Percentiles rank a stretch among this genome's conserved stretches.
phyloP scores from a whole-genome alignment of 2,329 filamentous ascomycete genomes.

The Aureobasidium uvarum region DNA sequence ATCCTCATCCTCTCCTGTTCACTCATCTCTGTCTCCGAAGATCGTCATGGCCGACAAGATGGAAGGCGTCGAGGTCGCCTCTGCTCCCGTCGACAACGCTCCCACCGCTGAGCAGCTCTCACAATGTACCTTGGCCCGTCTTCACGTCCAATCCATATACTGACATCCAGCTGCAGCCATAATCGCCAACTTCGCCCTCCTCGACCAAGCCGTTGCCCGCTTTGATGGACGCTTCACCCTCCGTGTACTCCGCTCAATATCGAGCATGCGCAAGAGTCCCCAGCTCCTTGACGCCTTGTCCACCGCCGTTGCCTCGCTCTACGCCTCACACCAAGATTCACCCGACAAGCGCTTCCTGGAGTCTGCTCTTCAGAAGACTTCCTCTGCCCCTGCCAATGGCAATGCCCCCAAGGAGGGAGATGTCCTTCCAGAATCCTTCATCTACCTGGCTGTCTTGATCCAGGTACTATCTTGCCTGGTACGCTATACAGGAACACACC shows the following conservation, averaged over 20 bases:
- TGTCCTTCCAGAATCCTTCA: constrained; percentile 40
- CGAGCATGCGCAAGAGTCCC: constrained; percentile 82
- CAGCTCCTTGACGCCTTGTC: constrained; percentile 38
- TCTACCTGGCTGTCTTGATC: constrained; percentile 40
- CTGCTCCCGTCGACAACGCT: constrained; percentile 25
- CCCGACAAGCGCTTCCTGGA: constrained; percentile 27
- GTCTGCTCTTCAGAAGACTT: constrained; percentile 26
- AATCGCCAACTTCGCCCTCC: constrained; percentile 85
- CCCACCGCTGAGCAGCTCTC: constrained; percentile 27
- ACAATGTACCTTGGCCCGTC: constrained; percentile 23
- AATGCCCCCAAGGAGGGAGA: constrained; percentile 31
- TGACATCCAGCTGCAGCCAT: constrained; percentile 64
- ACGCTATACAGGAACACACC: not conserved
- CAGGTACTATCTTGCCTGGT: constrained; percentile 33
- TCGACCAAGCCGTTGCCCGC: constrained; percentile 86
- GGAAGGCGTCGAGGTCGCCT: constrained; percentile 46
- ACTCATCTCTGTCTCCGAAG: constrained; percentile 10
- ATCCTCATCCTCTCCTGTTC: not conserved
- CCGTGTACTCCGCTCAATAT: constrained; percentile 90
- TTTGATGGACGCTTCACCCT: constrained; percentile 97
- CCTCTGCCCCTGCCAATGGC: constrained; percentile 25
- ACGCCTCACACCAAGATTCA: constrained; percentile 26
- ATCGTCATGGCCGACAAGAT: constrained; percentile 51
- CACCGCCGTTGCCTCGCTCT: constrained; percentile 29
- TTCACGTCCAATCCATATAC: not conserved